Conservation (phyloP, 495 filamentous ascomycete genomes). For the Penicillium cinerascens region DNA sequence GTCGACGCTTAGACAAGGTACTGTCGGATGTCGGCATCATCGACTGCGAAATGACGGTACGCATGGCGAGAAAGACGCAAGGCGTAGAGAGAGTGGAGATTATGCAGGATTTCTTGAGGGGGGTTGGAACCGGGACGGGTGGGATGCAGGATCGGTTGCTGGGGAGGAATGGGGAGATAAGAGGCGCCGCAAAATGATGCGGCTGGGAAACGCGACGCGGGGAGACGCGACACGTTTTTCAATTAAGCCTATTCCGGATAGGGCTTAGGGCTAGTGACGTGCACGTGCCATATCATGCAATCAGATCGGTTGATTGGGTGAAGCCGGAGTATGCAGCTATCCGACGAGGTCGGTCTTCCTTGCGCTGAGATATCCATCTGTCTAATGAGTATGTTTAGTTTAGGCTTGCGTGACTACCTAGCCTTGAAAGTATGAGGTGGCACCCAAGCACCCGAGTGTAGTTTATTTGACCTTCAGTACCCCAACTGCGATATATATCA, state of each 20-base stretch:
- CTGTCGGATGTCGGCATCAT: constrained; percentile 18
- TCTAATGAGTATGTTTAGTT: no score
- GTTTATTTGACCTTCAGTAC: no score
- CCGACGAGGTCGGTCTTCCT: no score
- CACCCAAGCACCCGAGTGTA: no score
- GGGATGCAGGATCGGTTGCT: background rate
- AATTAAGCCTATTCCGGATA: constrained; percentile 25
- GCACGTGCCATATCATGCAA: background rate
- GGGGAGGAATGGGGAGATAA: constrained; percentile 10
- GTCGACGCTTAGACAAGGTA: constrained; percentile 38
- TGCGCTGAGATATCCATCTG: no score
- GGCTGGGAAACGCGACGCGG: constrained; percentile 17
- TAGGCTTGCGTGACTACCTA: no score
- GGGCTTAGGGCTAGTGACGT: constrained; percentile 14
- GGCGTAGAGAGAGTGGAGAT: constrained; percentile 3
- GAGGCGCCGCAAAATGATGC: constrained; percentile 16
- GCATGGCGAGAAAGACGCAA: constrained; percentile 7
- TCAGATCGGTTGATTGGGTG: background rate
- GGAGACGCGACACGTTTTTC: constrained; percentile 19
- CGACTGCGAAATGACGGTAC: constrained; percentile 9
- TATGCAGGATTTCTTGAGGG: background rate
- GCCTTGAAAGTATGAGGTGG: no score
- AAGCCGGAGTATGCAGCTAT: background rate
- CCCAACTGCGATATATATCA: no score
- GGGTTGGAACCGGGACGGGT: background rate